Conservation (phyloP, 768 basidiomycete species). For the Thelephora aurantiotincta region DNA sequence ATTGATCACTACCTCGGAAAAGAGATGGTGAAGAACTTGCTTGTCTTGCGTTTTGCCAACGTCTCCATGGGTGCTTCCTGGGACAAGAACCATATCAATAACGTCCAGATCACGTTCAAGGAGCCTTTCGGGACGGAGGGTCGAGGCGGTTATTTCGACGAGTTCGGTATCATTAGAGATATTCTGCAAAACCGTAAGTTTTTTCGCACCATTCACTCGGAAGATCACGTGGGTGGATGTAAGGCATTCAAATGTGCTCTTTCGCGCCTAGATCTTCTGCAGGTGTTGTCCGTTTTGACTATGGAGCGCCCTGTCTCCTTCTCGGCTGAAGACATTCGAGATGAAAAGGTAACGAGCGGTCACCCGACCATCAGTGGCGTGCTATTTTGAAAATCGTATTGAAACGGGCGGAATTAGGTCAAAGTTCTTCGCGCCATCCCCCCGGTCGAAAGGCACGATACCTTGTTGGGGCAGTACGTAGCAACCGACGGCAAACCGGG, state of each 20-base stretch:
- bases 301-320: conserved; percentile 99
- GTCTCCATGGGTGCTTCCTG: conserved; percentile 76
- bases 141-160: conserved; percentile 99
- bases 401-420: conserved; percentile 39
- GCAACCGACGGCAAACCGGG: conserved; percentile 87
- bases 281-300: conserved; percentile 87
- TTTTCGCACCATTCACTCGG: background rate
- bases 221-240: background rate
- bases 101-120: conserved; percentile 99
- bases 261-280: conserved; percentile 60
- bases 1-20: conserved; percentile 99
- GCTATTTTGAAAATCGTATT: conserved; percentile 7
- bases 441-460: conserved; percentile 61
- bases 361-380: background rate
- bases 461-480: conserved; percentile 90
- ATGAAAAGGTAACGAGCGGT: conserved; percentile 68
- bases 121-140: conserved; percentile 99
- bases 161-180: conserved; percentile 98
- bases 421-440: conserved; percentile 91
- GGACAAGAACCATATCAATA: conserved; percentile 94
- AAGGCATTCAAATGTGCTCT: conserved; percentile 1
- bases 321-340: conserved; percentile 91
- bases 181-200: conserved; percentile 92
- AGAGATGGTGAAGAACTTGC: conserved; percentile 99
- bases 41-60: conserved; percentile 93